phyloP scores from a whole-genome alignment of 306 rosid genomes.

The Cucumis melo region DNA sequence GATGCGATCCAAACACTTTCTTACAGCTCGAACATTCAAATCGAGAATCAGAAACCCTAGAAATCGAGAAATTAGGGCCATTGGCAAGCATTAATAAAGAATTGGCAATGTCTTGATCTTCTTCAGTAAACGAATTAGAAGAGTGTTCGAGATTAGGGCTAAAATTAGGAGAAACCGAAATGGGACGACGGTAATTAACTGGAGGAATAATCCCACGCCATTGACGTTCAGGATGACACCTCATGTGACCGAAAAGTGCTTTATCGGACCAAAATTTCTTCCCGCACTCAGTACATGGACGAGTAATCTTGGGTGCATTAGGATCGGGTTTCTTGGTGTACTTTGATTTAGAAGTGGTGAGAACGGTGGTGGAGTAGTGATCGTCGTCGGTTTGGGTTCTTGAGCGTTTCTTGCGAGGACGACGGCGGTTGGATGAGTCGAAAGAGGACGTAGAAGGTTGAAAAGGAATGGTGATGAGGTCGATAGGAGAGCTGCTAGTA shows the following conservation, averaged over 20 bases:
- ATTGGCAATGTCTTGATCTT: slow-evolving; percentile 50
- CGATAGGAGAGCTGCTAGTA: neutral
- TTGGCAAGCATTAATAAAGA: slow-evolving; percentile 42
- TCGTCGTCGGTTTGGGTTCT: neutral
- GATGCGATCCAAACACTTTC: slow-evolving; percentile 67
- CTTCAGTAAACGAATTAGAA: slow-evolving; percentile 8
- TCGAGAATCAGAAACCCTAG: neutral
- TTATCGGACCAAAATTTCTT: slow-evolving; percentile 70
- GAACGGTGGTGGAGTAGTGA: too few relatives aligned
- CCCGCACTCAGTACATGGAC: slow-evolving; percentile 62
- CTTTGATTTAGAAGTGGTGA: slow-evolving; percentile 11
- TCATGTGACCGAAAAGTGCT: slow-evolving; percentile 87
- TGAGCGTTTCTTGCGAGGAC: slow-evolving; percentile 31
- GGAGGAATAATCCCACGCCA: slow-evolving; percentile 91
- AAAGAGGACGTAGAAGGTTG: neutral
- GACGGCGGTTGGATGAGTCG: neutral
- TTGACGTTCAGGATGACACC: slow-evolving; percentile 80
- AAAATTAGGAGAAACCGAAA: neutral
- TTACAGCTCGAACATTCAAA: slow-evolving; percentile 72
- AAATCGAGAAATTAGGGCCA: neutral
- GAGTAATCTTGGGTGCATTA: slow-evolving; percentile 21
- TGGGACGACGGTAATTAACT: neutral
- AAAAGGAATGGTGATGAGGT: neutral
- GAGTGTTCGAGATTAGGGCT: neutral
- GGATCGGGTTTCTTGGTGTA: slow-evolving; percentile 22